These are phyloP conservation scores for Teunomyces cretensis DNA, from an alignment of 805 yeast genomes.

Conservation along the genomic window DNA sequence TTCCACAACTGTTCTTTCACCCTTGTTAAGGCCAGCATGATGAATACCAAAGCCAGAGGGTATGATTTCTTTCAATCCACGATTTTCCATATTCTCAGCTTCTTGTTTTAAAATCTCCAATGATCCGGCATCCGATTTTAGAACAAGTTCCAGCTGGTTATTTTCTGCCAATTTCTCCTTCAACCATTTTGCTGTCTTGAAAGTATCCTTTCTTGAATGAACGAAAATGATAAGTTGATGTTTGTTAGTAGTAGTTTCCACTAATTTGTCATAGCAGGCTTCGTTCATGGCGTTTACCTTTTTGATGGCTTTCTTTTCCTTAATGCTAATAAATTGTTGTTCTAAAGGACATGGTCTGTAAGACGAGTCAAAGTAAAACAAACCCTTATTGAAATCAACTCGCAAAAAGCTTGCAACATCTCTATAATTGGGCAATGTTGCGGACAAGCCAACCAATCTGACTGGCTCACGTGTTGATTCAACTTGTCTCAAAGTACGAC, in stretches of 20 bases:
- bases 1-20: conserved; percentile 76
- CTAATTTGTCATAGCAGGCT: conserved; percentile 75
- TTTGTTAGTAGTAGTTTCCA: conserved; percentile 57
- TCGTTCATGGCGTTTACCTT: conserved; percentile 82
- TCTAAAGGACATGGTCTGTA: conserved; percentile 91
- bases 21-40: conserved; percentile 81
- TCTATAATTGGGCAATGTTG: conserved; percentile 83
- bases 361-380: conserved; percentile 79
- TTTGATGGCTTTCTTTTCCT: conserved; percentile 78
- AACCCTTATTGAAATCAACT: conserved; percentile 56
- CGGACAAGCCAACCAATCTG: conserved; percentile 84
- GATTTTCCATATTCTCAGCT: conserved; percentile 53
- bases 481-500: conserved; percentile 59
- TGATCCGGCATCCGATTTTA: conserved; percentile 55
- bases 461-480: conserved; percentile 48
- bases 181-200: conserved; percentile 75
- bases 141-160: conserved; percentile 45
- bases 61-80: conserved; percentile 56
- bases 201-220: conserved; percentile 91
- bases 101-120: conserved; percentile 64
- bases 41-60: conserved; percentile 82
- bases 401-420: conserved; percentile 84
- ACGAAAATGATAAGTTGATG: conserved; percentile 89
- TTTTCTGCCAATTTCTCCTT: conserved; percentile 60
- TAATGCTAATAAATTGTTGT: conserved; percentile 85